These are phyloP conservation scores for Phialophora macrospora DNA, from an alignment of 2,329 filamentous ascomycete genomes.

Conservation along the genomic window DNA sequence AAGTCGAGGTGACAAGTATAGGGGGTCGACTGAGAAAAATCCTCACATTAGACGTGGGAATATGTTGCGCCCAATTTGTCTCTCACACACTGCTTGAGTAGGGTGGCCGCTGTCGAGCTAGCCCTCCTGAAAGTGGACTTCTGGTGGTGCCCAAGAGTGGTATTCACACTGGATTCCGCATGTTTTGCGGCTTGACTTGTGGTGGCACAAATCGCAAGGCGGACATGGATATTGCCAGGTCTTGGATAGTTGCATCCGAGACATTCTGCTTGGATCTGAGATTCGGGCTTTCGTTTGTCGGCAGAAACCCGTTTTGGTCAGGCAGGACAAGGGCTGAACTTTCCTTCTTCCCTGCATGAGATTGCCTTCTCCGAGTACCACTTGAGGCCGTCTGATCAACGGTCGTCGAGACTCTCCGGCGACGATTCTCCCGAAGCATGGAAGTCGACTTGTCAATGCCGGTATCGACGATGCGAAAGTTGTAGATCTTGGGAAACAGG, in stretches of 20 bases:
- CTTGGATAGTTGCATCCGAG: slow-evolving; percentile 44
- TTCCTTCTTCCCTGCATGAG: slow-evolving; percentile 8
- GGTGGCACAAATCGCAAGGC: slow-evolving; percentile 52
- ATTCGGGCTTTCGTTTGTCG: slow-evolving; percentile 4
- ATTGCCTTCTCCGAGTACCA: slow-evolving; percentile 38
- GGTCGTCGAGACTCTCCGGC: slow-evolving; percentile 44
- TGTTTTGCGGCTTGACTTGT: slow-evolving; percentile 40
- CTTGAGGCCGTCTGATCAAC: slow-evolving; percentile 43
- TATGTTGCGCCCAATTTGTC: neutral
- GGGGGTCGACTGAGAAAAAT: neutral
- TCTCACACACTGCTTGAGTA: neutral
- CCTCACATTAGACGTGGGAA: neutral
- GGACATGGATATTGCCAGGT: slow-evolving; percentile 51
- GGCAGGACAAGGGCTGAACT: slow-evolving; percentile 14
- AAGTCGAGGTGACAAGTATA: neutral
- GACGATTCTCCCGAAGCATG: slow-evolving; percentile 66
- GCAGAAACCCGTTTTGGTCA: neutral
- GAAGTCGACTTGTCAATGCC: slow-evolving; percentile 87
- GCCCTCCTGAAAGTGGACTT: neutral
- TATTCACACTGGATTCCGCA: slow-evolving; percentile 11
- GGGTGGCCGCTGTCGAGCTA: neutral
- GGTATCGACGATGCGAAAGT: slow-evolving; percentile 80
- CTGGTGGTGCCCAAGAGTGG: neutral
- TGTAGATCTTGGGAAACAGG: slow-evolving; percentile 84
- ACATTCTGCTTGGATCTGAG: slow-evolving; percentile 24